These are phyloP conservation scores for Penicillium paneum DNA, from an alignment of 2,329 filamentous ascomycete genomes.

Conservation along the genomic window DNA sequence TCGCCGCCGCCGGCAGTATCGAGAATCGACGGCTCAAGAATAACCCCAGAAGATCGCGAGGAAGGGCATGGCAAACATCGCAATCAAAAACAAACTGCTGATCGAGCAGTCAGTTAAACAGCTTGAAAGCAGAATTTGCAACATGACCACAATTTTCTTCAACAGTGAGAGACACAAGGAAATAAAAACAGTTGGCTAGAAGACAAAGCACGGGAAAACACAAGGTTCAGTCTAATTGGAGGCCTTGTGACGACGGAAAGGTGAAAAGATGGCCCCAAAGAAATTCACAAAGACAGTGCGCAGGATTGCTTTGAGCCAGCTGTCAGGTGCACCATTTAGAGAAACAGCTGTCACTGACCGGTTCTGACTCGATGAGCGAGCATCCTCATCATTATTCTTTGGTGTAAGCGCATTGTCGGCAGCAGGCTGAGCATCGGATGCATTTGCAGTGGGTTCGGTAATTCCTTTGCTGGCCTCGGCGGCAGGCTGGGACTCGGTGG, in stretches of 20 bases:
- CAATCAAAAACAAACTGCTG: slow-evolving; percentile 34
- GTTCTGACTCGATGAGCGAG: slow-evolving; percentile 36
- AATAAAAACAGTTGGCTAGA: slow-evolving; percentile 7
- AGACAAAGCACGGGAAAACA: neutral
- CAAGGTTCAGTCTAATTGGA: slow-evolving; percentile 14
- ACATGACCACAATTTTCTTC: neutral
- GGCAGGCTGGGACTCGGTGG: slow-evolving; percentile 13
- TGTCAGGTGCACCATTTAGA: slow-evolving; percentile 37
- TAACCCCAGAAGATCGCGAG: slow-evolving; percentile 29
- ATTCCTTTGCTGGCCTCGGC: slow-evolving; percentile 13
- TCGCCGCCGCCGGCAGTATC: too few species aligned
- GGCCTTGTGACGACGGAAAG: slow-evolving; percentile 36
- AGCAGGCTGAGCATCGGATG: slow-evolving; percentile 5
- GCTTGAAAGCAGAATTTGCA: neutral
- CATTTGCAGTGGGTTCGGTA: slow-evolving; percentile 5
- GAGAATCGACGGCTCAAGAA: neutral
- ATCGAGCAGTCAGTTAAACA: slow-evolving; percentile 5
- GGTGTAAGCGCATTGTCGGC: slow-evolving; percentile 9
- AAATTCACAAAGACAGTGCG: slow-evolving; percentile 42
- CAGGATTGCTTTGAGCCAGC: slow-evolving; percentile 42
- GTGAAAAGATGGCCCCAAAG: slow-evolving; percentile 40
- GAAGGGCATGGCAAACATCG: slow-evolving; percentile 27
- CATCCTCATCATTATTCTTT: slow-evolving; percentile 26
- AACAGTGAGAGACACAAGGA: slow-evolving; percentile 11
- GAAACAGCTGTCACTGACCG: slow-evolving; percentile 42